Conservation (phyloP, 2,329 filamentous ascomycete species). For the Emergomyces pasteurianus region DNA sequence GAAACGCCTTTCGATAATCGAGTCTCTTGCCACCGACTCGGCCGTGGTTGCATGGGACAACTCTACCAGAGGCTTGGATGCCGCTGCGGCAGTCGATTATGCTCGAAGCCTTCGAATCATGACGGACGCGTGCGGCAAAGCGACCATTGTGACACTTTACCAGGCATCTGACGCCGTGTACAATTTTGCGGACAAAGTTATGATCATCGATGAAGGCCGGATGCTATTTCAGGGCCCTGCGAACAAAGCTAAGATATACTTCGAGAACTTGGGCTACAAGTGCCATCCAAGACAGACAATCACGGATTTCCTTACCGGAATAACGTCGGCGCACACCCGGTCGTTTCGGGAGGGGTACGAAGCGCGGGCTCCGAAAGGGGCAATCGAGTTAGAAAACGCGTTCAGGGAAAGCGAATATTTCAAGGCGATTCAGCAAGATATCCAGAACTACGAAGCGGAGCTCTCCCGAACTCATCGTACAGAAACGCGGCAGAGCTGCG, state of each 20-base stretch:
- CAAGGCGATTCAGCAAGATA: constrained; percentile 44
- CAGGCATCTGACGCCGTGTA: constrained; percentile 55
- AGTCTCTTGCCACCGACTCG: constrained; percentile 65
- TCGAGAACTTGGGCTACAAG: constrained; percentile 49
- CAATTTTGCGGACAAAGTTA: constrained; percentile 60
- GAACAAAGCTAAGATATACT: constrained; percentile 46
- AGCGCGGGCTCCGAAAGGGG: constrained; percentile 49
- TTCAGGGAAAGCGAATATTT: constrained; percentile 52
- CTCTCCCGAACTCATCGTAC: constrained; percentile 37
- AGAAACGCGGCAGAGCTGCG: constrained; percentile 36
- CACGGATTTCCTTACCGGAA: constrained; percentile 59
- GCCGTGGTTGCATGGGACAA: constrained; percentile 67
- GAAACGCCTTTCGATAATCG: constrained; percentile 72
- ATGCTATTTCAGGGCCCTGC: constrained; percentile 50
- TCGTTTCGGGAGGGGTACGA: constrained; percentile 52
- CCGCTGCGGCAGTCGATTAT: constrained; percentile 55
- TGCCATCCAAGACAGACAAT: constrained; percentile 51
- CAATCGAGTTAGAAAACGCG: constrained; percentile 53
- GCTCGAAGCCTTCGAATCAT: constrained; percentile 52
- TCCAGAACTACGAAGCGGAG: constrained; percentile 45
- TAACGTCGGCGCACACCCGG: constrained; percentile 49
- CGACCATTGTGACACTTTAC: constrained; percentile 55
- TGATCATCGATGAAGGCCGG: constrained; percentile 58
- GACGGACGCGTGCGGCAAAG: constrained; percentile 58
- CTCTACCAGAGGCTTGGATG: constrained; percentile 55